Percentiles rank a stretch among this genome's conserved stretches.
Evolutionary conservation across 805 yeast species (phyloP).

Genomic region (Starmerella asiatica): DNA sequence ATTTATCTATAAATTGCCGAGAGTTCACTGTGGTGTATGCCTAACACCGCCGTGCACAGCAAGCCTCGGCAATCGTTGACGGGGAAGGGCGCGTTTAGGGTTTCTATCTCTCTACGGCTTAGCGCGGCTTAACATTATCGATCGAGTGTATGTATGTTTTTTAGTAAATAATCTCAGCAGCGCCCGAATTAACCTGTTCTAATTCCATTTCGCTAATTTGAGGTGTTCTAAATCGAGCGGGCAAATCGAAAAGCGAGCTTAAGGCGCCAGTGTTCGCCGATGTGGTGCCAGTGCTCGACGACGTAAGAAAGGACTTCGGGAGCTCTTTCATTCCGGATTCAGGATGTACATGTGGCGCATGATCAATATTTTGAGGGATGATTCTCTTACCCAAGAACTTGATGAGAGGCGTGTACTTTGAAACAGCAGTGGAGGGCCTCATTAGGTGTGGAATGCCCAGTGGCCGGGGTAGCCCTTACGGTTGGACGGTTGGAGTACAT

Average conservation of each 20-base stretch:
- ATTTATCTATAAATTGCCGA: too few species aligned
- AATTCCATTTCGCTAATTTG: slow-evolving; percentile 54
- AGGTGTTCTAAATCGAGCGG: slow-evolving; percentile 59
- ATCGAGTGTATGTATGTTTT: too few species aligned
- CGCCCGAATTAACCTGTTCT: slow-evolving; percentile 69
- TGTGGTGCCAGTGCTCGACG: slow-evolving; percentile 20
- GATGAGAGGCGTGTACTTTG: slow-evolving; percentile 38
- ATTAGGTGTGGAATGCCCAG: too few species aligned
- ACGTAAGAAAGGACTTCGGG: slow-evolving; percentile 26
- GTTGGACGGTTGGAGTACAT: background rate
- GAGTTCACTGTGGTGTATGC: too few species aligned
- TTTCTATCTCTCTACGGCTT: too few species aligned
- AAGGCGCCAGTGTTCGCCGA: slow-evolving; percentile 19
- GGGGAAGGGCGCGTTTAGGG: too few species aligned
- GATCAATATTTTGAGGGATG: slow-evolving; percentile 27
- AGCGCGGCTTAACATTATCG: too few species aligned
- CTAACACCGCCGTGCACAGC: too few species aligned
- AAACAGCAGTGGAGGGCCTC: slow-evolving; percentile 6
- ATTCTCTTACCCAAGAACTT: slow-evolving; percentile 72
- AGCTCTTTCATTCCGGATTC: slow-evolving; percentile 30
- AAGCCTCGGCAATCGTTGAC: too few species aligned
- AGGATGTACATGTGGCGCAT: slow-evolving; percentile 33
- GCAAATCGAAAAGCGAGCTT: slow-evolving; percentile 48
- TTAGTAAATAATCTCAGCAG: slow-evolving; percentile 50
- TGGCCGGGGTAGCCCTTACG: too few species aligned